Conservation (phyloP, 2,329 filamentous ascomycete genomes). For the Penicillium sp. region DNA sequence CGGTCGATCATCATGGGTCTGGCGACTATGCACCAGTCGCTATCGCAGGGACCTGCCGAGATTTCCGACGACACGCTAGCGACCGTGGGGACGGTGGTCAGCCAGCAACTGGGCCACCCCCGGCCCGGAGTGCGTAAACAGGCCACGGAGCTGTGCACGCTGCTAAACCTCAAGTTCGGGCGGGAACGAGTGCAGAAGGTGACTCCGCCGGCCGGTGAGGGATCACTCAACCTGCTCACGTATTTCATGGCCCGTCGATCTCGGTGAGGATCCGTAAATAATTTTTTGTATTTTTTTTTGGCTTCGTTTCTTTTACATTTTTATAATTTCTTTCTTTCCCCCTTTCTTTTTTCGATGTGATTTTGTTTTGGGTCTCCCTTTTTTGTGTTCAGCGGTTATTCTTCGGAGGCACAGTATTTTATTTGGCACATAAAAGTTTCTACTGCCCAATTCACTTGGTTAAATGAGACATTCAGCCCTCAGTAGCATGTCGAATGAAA, state of each 20-base stretch:
- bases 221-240: conserved; percentile 33
- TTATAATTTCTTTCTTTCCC: too few relatives aligned
- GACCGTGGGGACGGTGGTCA: conserved; percentile 31
- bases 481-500: neutral
- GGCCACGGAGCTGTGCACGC: conserved; percentile 34
- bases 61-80: conserved; percentile 21
- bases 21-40: conserved; percentile 18
- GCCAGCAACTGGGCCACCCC: conserved; percentile 28
- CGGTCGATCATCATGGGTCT: conserved; percentile 35
- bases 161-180: conserved; percentile 26
- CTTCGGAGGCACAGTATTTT: neutral
- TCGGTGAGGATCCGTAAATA: conserved; percentile 12
- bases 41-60: conserved; percentile 14
- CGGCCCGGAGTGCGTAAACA: conserved; percentile 38
- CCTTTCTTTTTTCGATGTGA: neutral
- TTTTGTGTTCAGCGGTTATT: too few relatives aligned
- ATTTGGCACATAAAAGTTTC: conserved; percentile 8
- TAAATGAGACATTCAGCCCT: neutral
- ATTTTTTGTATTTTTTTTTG: neutral
- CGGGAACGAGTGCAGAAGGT: conserved; percentile 26
- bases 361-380: conserved; percentile 2
- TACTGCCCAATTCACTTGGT: neutral
- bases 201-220: conserved; percentile 27
- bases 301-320: neutral
- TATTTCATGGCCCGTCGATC: conserved; percentile 34